Conservation (phyloP, 306 rosid genomes). For the Quercus robur region DNA sequence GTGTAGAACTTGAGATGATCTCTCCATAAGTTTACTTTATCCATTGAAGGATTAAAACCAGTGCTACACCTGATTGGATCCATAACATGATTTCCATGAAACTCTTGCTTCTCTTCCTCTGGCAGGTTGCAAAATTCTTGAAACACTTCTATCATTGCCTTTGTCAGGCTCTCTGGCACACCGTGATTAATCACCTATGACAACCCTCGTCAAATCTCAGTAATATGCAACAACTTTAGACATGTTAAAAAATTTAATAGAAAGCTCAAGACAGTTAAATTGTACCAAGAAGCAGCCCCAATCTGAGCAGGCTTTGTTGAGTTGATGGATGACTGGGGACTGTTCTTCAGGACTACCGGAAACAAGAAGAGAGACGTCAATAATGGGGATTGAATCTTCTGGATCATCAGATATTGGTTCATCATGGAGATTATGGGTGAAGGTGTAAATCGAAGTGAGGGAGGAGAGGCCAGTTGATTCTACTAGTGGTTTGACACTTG, state of each 20-base stretch:
- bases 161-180: conserved; percentile 28
- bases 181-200: conserved; percentile 35
- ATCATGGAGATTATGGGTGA: conserved; percentile 4
- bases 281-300: conserved; percentile 54
- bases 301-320: conserved; percentile 44
- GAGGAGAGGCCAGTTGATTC: conserved; percentile 27
- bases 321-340: conserved; percentile 30
- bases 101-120: conserved; percentile 44
- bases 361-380: conserved; percentile 43
- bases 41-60: conserved; percentile 33
- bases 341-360: conserved; percentile 22
- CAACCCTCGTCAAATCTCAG: conserved; percentile 23
- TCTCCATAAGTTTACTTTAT: conserved; percentile 47
- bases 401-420: background rate
- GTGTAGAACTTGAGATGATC: conserved; percentile 54
- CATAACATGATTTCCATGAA: conserved; percentile 24
- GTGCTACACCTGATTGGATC: conserved; percentile 47
- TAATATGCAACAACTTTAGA: no score
- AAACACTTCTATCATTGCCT: conserved; percentile 26
- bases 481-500: conserved; percentile 27
- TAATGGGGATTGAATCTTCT: conserved; percentile 28
- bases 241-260: background rate
- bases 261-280: background rate
- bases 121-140: conserved; percentile 30
- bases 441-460: conserved; percentile 27